Base-by-base conservation (phyloP, 2,329 filamentous ascomycete genomes). In the Verticillium nonalfalfae region DNA sequence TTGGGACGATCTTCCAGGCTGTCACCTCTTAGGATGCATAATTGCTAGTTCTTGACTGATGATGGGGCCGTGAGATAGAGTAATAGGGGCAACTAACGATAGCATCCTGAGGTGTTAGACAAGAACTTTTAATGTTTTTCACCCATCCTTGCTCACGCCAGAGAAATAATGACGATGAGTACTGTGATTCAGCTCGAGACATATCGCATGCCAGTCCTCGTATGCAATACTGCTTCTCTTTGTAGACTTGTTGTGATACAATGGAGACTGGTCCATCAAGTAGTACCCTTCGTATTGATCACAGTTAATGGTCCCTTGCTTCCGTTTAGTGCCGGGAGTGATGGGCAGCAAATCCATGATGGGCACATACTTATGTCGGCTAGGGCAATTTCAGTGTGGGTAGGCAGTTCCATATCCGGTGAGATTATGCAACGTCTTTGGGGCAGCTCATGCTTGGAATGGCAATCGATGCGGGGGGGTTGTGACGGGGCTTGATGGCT, bases 161-260 rank as follows among this genome's bases (percentile, higher is more conserved):
- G 45, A 21, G 18, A 18, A 50, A 11, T n/a, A 50, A 50, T 4
- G 45, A n/a, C 45, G 15, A 2, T 13, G 45, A 50, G 3, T 26
- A 26, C 26, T 26, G 26, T 26, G 26, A 26, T 26, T 26, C 26
- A 26, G 26, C 26, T 26, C 26, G 26, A 26, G 26, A 26, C 26
- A 26, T 26, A 26, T 50, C 45, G 7, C n/a, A 11, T 2, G n/a
- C 11, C n/a, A 50, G 45, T 50, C 45, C 9, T n/a, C 21, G 45
- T 18, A 50, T 50, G 21, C 45, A 50, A 21, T 7, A 10, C 4
- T 50, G 3, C 45, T 78, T 14, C 80, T 82, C 79, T 81, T 82
- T 31, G 82, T 79, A 59, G 87, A 85, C 66, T 87, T 87, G 87
- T 79, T 1, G 82, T 84, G 86, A 62, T 87, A 84, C 54, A 88